A percentile compares a stretch with the other conserved stretches of the same genome.
Evolutionary conservation across 371 early-diverging fungal genomes (phyloP).

Genomic region (Mortierella sp.): DNA sequence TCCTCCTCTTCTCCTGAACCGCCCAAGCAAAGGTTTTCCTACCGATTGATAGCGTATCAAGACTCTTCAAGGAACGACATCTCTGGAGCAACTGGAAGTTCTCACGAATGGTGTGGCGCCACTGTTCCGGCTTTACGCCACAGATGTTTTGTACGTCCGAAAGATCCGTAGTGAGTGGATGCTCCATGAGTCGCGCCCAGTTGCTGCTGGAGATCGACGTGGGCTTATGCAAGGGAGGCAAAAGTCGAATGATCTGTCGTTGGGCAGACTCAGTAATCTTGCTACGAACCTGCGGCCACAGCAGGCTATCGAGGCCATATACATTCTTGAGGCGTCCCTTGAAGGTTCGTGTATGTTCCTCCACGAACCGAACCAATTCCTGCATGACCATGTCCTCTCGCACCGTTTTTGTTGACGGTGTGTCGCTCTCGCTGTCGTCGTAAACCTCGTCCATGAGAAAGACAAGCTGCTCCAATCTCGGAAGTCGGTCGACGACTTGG

Average conservation of each 20-base stretch:
- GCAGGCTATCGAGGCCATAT: background rate
- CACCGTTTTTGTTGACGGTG: background rate
- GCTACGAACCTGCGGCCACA: background rate
- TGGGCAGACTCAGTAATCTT: background rate
- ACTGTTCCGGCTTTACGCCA: background rate
- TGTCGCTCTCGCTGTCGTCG: too few species aligned
- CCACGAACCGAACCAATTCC: background rate
- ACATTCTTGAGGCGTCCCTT: background rate
- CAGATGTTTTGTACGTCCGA: background rate
- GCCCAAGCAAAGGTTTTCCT: background rate
- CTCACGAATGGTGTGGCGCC: background rate
- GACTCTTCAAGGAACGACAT: background rate
- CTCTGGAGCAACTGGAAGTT: background rate
- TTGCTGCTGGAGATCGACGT: background rate
- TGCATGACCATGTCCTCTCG: background rate
- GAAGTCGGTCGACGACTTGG: background rate
- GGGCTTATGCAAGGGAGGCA: background rate
- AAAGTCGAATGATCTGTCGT: background rate
- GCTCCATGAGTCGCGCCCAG: background rate
- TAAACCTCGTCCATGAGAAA: background rate
- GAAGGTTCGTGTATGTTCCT: background rate
- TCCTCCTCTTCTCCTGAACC: background rate
- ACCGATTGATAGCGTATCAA: background rate
- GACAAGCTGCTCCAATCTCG: background rate
- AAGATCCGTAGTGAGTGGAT: background rate